Evolutionary conservation across 2,329 filamentous ascomycete genomes (phyloP).

Genomic region (Colletotrichum sp.): DNA sequence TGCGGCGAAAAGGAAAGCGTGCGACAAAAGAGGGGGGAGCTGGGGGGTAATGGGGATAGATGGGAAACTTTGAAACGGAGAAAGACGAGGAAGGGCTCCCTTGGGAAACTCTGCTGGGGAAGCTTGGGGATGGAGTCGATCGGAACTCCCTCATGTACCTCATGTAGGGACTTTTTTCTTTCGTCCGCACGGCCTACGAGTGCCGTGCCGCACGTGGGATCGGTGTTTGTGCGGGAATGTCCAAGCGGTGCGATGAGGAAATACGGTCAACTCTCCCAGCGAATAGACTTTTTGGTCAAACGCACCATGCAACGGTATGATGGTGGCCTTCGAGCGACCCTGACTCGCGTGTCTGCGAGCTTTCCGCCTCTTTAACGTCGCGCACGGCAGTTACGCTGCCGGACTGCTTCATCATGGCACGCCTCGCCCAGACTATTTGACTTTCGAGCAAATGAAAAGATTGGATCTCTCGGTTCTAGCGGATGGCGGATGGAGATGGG

Average conservation of each 20-base stretch:
- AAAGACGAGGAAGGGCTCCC: not conserved
- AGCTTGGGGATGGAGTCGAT: not conserved
- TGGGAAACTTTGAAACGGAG: not conserved
- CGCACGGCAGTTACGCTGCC: not conserved
- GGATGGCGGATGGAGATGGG: not conserved
- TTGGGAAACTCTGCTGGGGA: not conserved
- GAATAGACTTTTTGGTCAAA: constrained; percentile 13
- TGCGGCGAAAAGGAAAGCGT: not conserved
- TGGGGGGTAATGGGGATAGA: not conserved
- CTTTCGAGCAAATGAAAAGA: not conserved
- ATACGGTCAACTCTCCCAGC: not conserved
- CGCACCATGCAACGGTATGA: constrained; percentile 7
- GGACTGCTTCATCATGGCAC: not conserved
- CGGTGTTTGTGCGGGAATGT: not conserved
- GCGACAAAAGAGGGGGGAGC: not conserved
- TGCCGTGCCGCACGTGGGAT: not conserved
- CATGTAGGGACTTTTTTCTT: not conserved
- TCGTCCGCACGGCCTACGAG: not conserved
- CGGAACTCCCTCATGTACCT: not conserved
- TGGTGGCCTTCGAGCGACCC: not conserved
- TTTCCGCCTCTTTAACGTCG: not conserved
- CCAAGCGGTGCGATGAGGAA: not conserved
- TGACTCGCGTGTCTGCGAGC: not conserved
- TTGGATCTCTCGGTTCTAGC: not conserved
- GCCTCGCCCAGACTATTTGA: not conserved